These are phyloP conservation scores for Phytophthora citrophthora DNA, from an alignment of 352 stramenopile genomes.

Conservation along the genomic window DNA sequence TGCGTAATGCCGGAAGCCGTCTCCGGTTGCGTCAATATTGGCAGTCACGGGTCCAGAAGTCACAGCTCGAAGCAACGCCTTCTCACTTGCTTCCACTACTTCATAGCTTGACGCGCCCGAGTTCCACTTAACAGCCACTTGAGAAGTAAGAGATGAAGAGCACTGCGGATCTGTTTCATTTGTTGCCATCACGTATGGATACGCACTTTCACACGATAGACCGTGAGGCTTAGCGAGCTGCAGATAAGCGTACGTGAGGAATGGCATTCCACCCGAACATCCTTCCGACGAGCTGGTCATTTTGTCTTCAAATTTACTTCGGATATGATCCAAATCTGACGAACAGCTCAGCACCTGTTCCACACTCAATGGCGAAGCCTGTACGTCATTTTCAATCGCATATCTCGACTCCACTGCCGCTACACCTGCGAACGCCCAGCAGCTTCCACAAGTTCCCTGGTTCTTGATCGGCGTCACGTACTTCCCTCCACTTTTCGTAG, in stretches of 20 bases:
- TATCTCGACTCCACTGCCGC: conserved; percentile 76
- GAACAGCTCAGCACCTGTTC: conserved; percentile 89
- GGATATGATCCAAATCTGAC: conserved; percentile 69
- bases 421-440: conserved; percentile 91
- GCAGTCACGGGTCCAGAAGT: conserved; percentile 72
- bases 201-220: conserved; percentile 66
- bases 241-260: conserved; percentile 91
- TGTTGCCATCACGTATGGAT: conserved; percentile 87
- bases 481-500: conserved; percentile 69
- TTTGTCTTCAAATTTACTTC: conserved; percentile 68
- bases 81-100: conserved; percentile 55
- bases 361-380: conserved; percentile 74
- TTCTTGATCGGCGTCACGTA: conserved; percentile 93
- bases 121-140: conserved; percentile 63
- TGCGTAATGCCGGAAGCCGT: conserved; percentile 87
- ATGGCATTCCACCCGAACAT: conserved; percentile 90
- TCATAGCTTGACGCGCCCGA: conserved; percentile 59
- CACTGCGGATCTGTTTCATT: conserved; percentile 54
- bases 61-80: conserved; percentile 70
- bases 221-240: conserved; percentile 61
- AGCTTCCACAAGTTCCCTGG: conserved; percentile 92
- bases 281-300: conserved; percentile 84
- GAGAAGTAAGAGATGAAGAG: conserved; percentile 17
- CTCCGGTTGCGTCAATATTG: conserved; percentile 74
- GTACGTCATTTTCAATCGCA: conserved; percentile 79